phyloP scores from a whole-genome alignment of 2,329 filamentous ascomycete species.

The Beauveria scarabaeidicola region DNA sequence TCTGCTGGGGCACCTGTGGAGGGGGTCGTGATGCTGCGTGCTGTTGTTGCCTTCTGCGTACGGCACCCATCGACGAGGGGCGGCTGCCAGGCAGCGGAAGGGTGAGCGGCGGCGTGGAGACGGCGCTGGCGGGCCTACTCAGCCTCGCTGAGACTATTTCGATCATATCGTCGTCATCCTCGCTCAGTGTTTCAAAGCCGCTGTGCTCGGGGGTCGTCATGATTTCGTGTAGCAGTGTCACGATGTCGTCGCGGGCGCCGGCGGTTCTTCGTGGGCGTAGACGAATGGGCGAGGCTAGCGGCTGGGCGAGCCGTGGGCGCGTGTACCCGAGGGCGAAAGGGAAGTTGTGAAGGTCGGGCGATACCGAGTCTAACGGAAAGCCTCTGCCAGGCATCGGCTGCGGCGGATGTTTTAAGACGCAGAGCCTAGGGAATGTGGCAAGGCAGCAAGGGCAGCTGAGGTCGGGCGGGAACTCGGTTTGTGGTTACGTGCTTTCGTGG shows the following conservation, averaged over 20 bases:
- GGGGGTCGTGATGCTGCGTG: constrained; percentile 14
- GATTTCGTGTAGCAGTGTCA: not conserved
- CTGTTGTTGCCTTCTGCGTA: not conserved
- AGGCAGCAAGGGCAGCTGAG: not conserved
- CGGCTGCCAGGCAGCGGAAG: not conserved
- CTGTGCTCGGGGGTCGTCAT: not conserved
- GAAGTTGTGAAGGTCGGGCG: not conserved
- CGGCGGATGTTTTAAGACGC: not conserved
- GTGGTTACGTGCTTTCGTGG: not conserved
- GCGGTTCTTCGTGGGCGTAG: not conserved
- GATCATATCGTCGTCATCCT: constrained; percentile 27
- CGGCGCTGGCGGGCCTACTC: not conserved
- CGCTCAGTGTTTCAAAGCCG: not conserved
- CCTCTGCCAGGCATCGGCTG: constrained; percentile 5
- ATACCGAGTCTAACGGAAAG: not conserved
- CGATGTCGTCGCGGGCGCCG: not conserved
- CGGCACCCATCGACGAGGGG: not conserved
- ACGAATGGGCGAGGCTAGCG: not conserved
- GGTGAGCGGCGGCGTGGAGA: not conserved
- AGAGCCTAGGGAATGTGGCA: not conserved
- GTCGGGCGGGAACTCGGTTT: not conserved
- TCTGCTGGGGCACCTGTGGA: not conserved
- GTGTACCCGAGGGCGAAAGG: not conserved
- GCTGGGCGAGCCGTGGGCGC: not conserved
- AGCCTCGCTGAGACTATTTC: constrained; percentile 19